Conservation (phyloP, 176 grass and related monocot species). For the Rhynchospora tenuis region DNA sequence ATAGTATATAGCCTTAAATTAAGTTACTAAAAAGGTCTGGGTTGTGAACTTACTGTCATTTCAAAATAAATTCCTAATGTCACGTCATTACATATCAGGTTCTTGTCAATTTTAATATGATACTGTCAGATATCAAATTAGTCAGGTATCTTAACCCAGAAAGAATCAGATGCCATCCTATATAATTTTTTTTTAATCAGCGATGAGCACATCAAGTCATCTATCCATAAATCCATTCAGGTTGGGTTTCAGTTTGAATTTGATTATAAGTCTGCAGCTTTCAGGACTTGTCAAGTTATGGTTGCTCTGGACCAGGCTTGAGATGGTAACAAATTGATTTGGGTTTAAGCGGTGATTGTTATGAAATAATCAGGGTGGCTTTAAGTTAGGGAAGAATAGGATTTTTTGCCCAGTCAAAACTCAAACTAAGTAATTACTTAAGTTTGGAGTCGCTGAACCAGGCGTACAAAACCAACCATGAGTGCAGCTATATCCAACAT, state of each 20-base stretch:
- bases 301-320: background rate
- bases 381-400: background rate
- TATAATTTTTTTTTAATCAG: background rate
- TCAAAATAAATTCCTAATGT: background rate
- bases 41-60: background rate
- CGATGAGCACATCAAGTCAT: background rate
- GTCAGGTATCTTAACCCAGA: background rate
- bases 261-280: background rate
- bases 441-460: slow-evolving; percentile 60
- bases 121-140: background rate
- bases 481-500: slow-evolving; percentile 82
- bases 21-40: background rate
- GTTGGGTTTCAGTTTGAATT: background rate
- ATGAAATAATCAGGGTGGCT: background rate
- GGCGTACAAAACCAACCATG: slow-evolving; percentile 98
- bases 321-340: slow-evolving; percentile 11
- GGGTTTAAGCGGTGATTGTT: background rate
- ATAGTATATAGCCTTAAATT: background rate
- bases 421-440: slow-evolving; percentile 44
- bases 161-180: background rate
- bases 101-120: background rate
- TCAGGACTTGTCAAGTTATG: background rate
- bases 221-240: background rate
- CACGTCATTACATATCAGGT: slow-evolving; percentile 2
- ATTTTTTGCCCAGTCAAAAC: background rate